Conservation (phyloP, 768 basidiomycete genomes). For the Naganishia friedmannii region DNA sequence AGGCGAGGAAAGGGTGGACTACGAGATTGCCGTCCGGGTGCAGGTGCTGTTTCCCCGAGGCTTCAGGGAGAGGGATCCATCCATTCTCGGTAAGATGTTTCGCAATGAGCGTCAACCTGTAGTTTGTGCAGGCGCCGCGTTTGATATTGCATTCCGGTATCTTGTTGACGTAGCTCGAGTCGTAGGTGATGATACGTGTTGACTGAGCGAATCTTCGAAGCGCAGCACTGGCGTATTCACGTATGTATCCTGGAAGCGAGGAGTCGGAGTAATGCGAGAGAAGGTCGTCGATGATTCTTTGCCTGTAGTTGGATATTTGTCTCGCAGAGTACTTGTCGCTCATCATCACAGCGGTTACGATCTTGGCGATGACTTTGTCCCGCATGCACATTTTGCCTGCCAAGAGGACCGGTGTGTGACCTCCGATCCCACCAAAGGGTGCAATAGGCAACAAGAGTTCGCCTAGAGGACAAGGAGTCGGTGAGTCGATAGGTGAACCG, state of each 20-base stretch:
- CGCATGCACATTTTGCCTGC: background rate
- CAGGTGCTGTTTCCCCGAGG: too few relatives aligned
- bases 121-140: too few relatives aligned
- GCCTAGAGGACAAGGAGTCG: background rate
- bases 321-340: background rate
- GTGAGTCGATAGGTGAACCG: too few relatives aligned
- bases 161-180: too few relatives aligned
- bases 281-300: background rate
- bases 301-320: background rate
- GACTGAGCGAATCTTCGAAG: background rate
- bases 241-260: background rate
- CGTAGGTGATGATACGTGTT: background rate
- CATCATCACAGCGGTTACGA: background rate
- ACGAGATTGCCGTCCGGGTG: too few relatives aligned
- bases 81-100: too few relatives aligned
- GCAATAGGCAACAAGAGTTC: background rate
- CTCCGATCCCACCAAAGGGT: background rate
- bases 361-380: slow-evolving; percentile 1
- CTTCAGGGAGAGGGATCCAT: too few relatives aligned
- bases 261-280: background rate
- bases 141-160: too few relatives aligned
- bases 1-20: too few relatives aligned
- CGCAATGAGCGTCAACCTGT: too few relatives aligned
- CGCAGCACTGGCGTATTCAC: background rate
- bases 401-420: background rate